A percentile compares a stretch with the other conserved stretches of the same genome.
These are phyloP conservation scores for Mycogone perniciosa DNA, from an alignment of 2,329 filamentous ascomycete genomes.

Conservation along the genomic window DNA sequence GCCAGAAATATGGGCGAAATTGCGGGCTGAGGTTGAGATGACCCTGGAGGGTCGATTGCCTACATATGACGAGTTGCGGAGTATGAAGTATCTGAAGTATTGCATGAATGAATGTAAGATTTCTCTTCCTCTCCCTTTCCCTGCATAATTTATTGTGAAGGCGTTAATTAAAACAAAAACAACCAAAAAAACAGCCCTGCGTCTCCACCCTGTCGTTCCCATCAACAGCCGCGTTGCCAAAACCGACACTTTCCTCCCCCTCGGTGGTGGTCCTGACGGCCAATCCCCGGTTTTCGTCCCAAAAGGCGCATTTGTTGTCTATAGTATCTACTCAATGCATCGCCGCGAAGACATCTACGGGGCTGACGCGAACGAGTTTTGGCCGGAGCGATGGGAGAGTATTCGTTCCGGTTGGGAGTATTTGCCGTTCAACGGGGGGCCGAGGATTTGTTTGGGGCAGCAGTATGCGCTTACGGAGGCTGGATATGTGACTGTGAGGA, in stretches of 20 bases:
- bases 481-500: not conserved
- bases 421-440: slow-evolving; percentile 24
- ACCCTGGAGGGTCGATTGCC: no score
- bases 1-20: slow-evolving; percentile 32
- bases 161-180: no score
- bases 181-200: not conserved
- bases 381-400: slow-evolving; percentile 64
- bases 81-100: no score
- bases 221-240: not conserved
- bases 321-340: slow-evolving; percentile 26
- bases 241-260: not conserved
- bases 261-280: not conserved
- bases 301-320: not conserved
- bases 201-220: not conserved
- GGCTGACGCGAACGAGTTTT: slow-evolving; percentile 60
- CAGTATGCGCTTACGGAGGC: not conserved
- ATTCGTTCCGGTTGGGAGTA: slow-evolving; percentile 38
- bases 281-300: not conserved
- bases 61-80: no score
- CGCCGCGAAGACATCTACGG: slow-evolving; percentile 60
- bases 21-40: slow-evolving; percentile 30
- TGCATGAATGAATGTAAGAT: no score
- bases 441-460: not conserved
- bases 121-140: no score
- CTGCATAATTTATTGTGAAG: no score